Evolutionary conservation across 2,329 filamentous ascomycete genomes (phyloP).

Genomic region (Penicillium sp.): DNA sequence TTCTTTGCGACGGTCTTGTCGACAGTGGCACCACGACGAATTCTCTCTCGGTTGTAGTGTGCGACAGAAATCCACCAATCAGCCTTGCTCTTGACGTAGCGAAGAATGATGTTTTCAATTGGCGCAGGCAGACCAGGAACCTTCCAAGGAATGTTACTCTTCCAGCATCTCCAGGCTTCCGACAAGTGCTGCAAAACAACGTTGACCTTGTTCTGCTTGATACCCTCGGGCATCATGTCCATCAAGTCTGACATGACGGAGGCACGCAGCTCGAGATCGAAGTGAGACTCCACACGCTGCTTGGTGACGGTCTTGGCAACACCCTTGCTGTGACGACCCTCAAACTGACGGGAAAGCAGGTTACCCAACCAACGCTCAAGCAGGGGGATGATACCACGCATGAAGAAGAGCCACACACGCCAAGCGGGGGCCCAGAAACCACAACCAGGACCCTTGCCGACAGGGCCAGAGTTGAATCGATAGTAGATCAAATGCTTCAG

Average conservation of each 20-base stretch:
- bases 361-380: conserved; percentile 98
- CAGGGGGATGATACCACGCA: conserved; percentile 95
- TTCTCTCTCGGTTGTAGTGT: conserved; percentile 97
- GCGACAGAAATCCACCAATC: conserved; percentile 99
- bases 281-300: conserved; percentile 97
- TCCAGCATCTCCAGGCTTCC: conserved; percentile 99
- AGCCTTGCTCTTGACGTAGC: conserved; percentile 98
- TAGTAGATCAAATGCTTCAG: conserved; percentile 99
- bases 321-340: conserved; percentile 97
- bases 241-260: conserved; percentile 99
- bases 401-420: conserved; percentile 99
- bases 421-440: conserved; percentile 99
- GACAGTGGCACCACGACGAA: conserved; percentile 91
- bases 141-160: conserved; percentile 99
- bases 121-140: conserved; percentile 93
- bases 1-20: conserved; percentile 99
- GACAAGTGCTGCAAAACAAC: conserved; percentile 95
- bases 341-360: conserved; percentile 92
- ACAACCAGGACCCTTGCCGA: conserved; percentile 95
- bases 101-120: conserved; percentile 97
- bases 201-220: conserved; percentile 99
- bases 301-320: conserved; percentile 99
- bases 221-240: conserved; percentile 99
- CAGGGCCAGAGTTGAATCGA: conserved; percentile 93
- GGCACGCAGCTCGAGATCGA: conserved; percentile 92